Percentiles rank a stretch among this genome's conserved stretches.
Evolutionary conservation across 495 filamentous ascomycete species (phyloP).

Genomic region (Pseudoneurospora amorphoporcata): DNA sequence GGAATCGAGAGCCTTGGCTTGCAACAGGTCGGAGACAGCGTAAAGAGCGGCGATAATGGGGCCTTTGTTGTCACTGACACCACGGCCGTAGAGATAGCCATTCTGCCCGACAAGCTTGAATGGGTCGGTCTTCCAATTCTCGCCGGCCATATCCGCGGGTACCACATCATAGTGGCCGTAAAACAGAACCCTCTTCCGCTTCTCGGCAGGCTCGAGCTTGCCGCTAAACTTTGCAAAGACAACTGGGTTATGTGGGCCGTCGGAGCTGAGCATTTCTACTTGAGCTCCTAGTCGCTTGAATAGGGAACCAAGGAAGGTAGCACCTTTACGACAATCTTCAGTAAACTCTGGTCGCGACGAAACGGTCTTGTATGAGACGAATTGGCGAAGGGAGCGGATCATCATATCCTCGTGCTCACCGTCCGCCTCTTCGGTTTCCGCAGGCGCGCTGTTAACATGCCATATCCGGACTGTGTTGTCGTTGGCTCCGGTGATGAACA

Average conservation of each 20-base stretch:
- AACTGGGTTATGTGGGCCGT: constrained; percentile 67
- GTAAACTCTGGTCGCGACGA: constrained; percentile 74
- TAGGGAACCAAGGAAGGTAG: constrained; percentile 75
- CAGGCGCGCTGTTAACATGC: constrained; percentile 58
- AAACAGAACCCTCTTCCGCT: constrained; percentile 81
- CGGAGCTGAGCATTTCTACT: constrained; percentile 73
- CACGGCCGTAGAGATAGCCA: constrained; percentile 93
- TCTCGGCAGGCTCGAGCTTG: constrained; percentile 40
- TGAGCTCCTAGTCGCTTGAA: constrained; percentile 86
- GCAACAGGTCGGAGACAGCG: constrained; percentile 76
- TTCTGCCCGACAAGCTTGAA: constrained; percentile 77
- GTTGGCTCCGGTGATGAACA: constrained; percentile 91
- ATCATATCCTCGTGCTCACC: constrained; percentile 54
- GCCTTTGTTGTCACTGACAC: constrained; percentile 94
- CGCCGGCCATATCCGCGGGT: constrained; percentile 67
- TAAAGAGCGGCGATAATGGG: constrained; percentile 88
- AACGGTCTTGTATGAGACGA: constrained; percentile 83
- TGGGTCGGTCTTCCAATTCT: constrained; percentile 77
- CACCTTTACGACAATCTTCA: constrained; percentile 85
- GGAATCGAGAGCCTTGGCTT: constrained; percentile 65
- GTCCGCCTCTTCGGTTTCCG: constrained; percentile 19
- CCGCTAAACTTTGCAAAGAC: constrained; percentile 82
- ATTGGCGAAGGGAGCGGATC: constrained; percentile 68
- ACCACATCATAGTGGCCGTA: constrained; percentile 99
- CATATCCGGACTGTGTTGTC: constrained; percentile 83